Evolutionary conservation across 352 stramenopile species (phyloP).

Genomic region (Pythium aphanidermatum): DNA sequence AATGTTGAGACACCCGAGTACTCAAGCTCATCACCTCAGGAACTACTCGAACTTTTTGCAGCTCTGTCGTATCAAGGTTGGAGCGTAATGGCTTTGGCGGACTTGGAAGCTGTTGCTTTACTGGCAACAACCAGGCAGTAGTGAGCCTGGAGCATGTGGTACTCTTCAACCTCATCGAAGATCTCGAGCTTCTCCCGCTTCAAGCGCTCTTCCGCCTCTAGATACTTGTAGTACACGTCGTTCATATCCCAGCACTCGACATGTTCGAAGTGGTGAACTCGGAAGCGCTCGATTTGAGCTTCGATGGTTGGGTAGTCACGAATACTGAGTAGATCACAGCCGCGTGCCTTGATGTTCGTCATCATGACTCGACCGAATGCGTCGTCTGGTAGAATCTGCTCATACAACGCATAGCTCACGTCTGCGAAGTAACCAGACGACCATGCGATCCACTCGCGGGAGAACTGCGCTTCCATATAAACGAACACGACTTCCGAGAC

Average conservation of each 20-base stretch:
- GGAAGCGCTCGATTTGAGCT: constrained; percentile 73
- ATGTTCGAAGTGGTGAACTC: constrained; percentile 49
- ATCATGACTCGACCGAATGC: constrained; percentile 90
- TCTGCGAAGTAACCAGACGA: constrained; percentile 58
- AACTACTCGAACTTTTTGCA: neutral
- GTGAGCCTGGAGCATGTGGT: constrained; percentile 87
- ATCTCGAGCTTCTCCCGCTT: constrained; percentile 86
- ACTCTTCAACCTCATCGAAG: constrained; percentile 92
- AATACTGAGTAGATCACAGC: constrained; percentile 86
- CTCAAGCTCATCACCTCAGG: neutral
- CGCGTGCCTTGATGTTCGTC: constrained; percentile 85
- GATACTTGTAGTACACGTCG: constrained; percentile 88
- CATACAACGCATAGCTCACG: constrained; percentile 82
- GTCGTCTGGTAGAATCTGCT: constrained; percentile 89
- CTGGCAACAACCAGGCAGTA: constrained; percentile 78
- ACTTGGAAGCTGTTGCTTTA: constrained; percentile 8
- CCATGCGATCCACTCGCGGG: constrained; percentile 68
- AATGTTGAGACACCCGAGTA: too few species aligned
- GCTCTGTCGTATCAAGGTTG: neutral
- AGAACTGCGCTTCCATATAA: constrained; percentile 87
- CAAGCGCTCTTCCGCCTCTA: constrained; percentile 53
- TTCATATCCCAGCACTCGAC: constrained; percentile 89
- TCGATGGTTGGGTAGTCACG: constrained; percentile 66
- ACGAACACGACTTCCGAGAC: constrained; percentile 90
- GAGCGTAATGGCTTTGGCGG: constrained; percentile 15